Percentiles rank a stretch among this genome's conserved stretches.
Evolutionary conservation across 331 rosid genomes (phyloP).

Genomic region (Phaseolus coccineus): DNA sequence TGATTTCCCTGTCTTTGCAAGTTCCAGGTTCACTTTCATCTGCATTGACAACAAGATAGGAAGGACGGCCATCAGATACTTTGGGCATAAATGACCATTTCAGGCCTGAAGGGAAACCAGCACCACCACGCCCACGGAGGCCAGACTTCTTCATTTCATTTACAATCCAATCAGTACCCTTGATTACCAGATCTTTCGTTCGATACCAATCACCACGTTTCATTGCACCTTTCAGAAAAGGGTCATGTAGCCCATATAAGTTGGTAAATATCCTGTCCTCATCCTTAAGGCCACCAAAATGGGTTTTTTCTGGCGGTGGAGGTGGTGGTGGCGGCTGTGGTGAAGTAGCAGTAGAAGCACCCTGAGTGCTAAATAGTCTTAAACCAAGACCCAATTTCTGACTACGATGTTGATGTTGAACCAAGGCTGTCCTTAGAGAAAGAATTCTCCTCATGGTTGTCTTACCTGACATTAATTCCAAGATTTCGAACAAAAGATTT

Average conservation of each 20-base stretch:
- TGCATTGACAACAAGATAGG: constrained; percentile 97
- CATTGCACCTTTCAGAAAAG: constrained; percentile 98
- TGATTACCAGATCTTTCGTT: constrained; percentile 89
- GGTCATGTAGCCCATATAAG: constrained; percentile 91
- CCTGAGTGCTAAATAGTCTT: constrained; percentile 83
- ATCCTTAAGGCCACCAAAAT: constrained; percentile 95
- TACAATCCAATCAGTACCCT: constrained; percentile 98
- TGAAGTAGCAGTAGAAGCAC: constrained; percentile 64
- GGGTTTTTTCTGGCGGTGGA: constrained; percentile 95
- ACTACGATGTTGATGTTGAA: constrained; percentile 49
- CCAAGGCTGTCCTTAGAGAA: constrained; percentile 62
- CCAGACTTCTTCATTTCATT: constrained; percentile 97
- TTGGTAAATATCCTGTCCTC: constrained; percentile 98
- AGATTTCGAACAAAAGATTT: constrained; percentile 28
- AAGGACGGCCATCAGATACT: constrained; percentile 97
- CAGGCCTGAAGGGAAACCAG: constrained; percentile 99
- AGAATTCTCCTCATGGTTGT: constrained; percentile 80
- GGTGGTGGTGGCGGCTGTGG: constrained; percentile 95
- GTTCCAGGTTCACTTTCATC: constrained; percentile 99
- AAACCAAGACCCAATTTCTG: constrained; percentile 60
- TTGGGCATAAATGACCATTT: constrained; percentile 99
- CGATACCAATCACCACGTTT: constrained; percentile 96
- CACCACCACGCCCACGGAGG: constrained; percentile 99
- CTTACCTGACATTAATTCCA: constrained; percentile 57
- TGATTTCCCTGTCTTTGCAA: constrained; percentile 97